Base-by-base conservation (phyloP, 148 eudicot species). In the Oxyria digyna region DNA sequence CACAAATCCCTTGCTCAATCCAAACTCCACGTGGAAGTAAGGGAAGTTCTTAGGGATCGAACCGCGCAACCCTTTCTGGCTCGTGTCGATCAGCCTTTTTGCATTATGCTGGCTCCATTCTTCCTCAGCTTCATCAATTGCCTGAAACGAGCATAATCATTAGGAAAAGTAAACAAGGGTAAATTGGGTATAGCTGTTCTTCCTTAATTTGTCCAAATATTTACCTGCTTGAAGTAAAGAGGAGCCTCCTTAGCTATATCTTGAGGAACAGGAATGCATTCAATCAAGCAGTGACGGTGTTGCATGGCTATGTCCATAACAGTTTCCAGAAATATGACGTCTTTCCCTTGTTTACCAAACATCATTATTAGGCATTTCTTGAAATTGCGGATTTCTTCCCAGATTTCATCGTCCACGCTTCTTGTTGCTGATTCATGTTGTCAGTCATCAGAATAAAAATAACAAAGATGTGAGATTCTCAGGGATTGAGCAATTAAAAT, bases 31-130 rank as follows among this genome's bases (percentile, higher is more conserved):
- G 70, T 88, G 90, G 76, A 94, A 91, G 62, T 94, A 94, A 0
- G 99, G 99, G 62, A 94, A 94, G 71, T 94, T 83, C 78, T 90
- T 83, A 1, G 99, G 99, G 24, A 94, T 87, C 3, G 97, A 94
- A 38, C 72, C 83, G 14, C 96, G 87, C 72, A 90, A 72, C 52
- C 99, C 97, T 78, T 94, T 94, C 57, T 77, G 81, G 75, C 87
- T 90, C 1, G 97, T 94, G 71, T 94, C 97, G 0, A 91, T 94
- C 70, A 94, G 80, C 75, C 84, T 90, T 78, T 94, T 94, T 0
- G 99, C 88, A 23, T 94, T 84, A 78, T 94, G 99, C 74, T 88
- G 97, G 70, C 99, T 94, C 99, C 99, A 90, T 67, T 94, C 99
- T 6, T 84, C 88, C 80, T 88, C 99, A 15, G 97, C 99, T 83